Evolutionary conservation across 192 early-diverging fungal species (phyloP).

Genomic region (Coemansia reversa): DNA sequence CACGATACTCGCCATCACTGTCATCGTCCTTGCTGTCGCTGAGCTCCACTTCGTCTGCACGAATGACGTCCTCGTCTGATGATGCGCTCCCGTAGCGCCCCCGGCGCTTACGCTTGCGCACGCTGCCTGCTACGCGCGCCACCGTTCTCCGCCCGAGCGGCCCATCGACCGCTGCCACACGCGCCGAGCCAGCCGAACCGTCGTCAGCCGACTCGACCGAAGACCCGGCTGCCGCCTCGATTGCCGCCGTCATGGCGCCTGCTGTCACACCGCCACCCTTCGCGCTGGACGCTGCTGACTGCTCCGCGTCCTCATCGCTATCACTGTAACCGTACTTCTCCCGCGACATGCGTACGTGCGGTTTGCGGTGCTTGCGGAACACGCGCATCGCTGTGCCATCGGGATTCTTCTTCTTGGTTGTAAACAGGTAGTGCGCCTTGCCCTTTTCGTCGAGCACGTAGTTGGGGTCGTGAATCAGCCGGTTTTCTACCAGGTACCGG

Average conservation of each 20-base stretch:
- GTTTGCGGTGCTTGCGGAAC: slow-evolving; percentile 77
- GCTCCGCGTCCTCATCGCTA: slow-evolving; percentile 34
- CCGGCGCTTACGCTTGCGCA: slow-evolving; percentile 52
- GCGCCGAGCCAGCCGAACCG: slow-evolving; percentile 4
- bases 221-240: slow-evolving; percentile 20
- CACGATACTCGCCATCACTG: slow-evolving; percentile 45
- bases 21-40: slow-evolving; percentile 29
- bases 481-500: slow-evolving; percentile 82
- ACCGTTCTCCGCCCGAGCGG: neutral
- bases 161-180: neutral
- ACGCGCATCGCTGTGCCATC: slow-evolving; percentile 77
- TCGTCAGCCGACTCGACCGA: slow-evolving; percentile 27
- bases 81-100: slow-evolving; percentile 29
- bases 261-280: slow-evolving; percentile 12
- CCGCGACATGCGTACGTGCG: slow-evolving; percentile 58
- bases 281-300: slow-evolving; percentile 30
- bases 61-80: slow-evolving; percentile 53
- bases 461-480: slow-evolving; percentile 87
- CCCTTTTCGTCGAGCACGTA: slow-evolving; percentile 89
- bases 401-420: slow-evolving; percentile 73
- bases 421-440: slow-evolving; percentile 88
- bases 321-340: slow-evolving; percentile 61
- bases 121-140: slow-evolving; percentile 12
- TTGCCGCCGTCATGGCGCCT: slow-evolving; percentile 10
- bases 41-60: slow-evolving; percentile 54